Base-by-base conservation (phyloP, 1,284 basidiomycete species). In the Tilletia horrida region DNA sequence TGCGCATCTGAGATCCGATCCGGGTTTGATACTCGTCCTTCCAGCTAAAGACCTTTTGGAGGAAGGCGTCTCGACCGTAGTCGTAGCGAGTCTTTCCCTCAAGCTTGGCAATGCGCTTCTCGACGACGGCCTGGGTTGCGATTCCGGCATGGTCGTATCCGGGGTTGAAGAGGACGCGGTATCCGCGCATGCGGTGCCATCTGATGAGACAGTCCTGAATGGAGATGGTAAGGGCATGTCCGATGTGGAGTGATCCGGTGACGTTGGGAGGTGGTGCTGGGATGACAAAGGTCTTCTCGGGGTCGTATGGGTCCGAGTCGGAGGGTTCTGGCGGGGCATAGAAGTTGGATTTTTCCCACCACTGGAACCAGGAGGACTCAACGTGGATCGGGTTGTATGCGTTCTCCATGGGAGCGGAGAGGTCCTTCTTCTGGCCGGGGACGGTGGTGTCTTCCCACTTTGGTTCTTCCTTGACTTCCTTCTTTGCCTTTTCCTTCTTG, bases 101-200 rank as follows among this genome's bases (percentile, higher is more conserved):
- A 1, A 86, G 84, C 84, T 96, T 97, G 83, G 88, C 90, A 66
- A 98, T 79, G 43, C 94, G 87, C 83, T 93, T 93, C 83, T 98
- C 96, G 2, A 98, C 96, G 31, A 99, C 95, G 62, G 92, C 93
- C 83, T 99, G 96, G 0, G 96, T 98, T 0, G 95, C 95, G 73
- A 99, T 98, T 76, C 95, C 94, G 3, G 96, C 96, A 81, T 99
- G 96, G 83, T 99, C 96, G 79, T 94, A 98, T 8, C 96, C 96
- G 0, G 96, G 96, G 2, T 90, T 88, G 79, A 91, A 98, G 1
- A 97, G 85, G 0, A 90, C 90, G 3, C 92, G 92, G 84, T 90
- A 93, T 2, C 95, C 95, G 65, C 91, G 85, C 96, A 99, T 99
- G 63, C 79, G 73, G 73, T 80, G 73, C 69, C 71, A 80, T 52